Conservation (phyloP, 2,329 filamentous ascomycete species). For the Blumeriella jaapii region DNA sequence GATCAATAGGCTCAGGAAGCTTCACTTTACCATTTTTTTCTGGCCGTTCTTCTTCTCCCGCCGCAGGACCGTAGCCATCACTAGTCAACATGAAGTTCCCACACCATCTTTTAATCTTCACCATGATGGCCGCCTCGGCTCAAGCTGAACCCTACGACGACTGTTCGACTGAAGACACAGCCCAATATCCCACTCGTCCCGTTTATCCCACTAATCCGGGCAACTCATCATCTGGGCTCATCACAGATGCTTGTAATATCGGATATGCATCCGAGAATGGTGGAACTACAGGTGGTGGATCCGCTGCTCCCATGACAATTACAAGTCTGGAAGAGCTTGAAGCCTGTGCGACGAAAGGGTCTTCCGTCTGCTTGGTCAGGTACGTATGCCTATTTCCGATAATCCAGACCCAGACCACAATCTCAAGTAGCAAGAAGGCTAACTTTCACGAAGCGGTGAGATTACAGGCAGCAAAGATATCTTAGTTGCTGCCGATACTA, state of each 20-base stretch:
- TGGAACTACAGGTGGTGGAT: slow-evolving; percentile 29
- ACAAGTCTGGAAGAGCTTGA: slow-evolving; percentile 38
- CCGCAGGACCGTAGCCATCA: too few relatives aligned
- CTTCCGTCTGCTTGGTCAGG: slow-evolving; percentile 3
- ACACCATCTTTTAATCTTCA: too few relatives aligned
- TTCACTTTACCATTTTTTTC: too few relatives aligned
- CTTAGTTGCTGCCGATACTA: slow-evolving; percentile 37
- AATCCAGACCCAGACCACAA: not conserved
- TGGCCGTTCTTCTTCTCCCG: too few relatives aligned
- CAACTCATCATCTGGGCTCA: not conserved
- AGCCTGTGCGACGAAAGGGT: slow-evolving; percentile 29
- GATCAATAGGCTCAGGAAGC: too few relatives aligned
- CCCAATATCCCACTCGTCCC: too few relatives aligned
- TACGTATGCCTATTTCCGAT: not conserved
- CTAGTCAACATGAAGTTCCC: too few relatives aligned
- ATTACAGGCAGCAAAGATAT: slow-evolving; percentile 34
- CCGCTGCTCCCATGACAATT: slow-evolving; percentile 44
- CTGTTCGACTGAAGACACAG: too few relatives aligned
- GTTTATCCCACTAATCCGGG: too few relatives aligned
- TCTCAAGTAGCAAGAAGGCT: not conserved
- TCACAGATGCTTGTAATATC: slow-evolving; percentile 5
- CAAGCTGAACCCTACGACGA: too few relatives aligned
- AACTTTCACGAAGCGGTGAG: not conserved
- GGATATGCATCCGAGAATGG: slow-evolving; percentile 6
- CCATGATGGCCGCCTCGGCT: too few relatives aligned